A percentile compares a stretch with the other conserved stretches of the same genome.
Conservation (phyloP, 306 rosid species). For the Datisca glomerata region DNA sequence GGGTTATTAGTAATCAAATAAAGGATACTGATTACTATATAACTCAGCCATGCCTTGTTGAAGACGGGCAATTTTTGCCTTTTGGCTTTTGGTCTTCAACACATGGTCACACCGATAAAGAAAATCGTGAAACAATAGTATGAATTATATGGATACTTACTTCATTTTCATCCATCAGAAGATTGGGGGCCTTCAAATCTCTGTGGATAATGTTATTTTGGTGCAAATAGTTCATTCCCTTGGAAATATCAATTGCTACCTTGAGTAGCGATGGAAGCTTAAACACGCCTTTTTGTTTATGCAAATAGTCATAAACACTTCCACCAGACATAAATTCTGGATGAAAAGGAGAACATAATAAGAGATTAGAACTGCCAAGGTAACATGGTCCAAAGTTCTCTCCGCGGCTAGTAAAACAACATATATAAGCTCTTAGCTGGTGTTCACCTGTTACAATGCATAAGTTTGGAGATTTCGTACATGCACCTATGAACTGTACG, state of each 20-base stretch:
- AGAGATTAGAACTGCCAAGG: not conserved
- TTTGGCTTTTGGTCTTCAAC: no score
- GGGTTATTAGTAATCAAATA: no score
- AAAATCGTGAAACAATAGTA: no score
- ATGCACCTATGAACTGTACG: not conserved
- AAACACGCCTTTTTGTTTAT: conserved; percentile 78
- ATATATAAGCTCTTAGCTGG: conserved; percentile 4
- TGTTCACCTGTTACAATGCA: conserved; percentile 2
- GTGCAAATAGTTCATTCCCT: conserved; percentile 98
- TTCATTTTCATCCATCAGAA: conserved; percentile 92
- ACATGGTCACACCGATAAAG: no score
- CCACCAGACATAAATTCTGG: conserved; percentile 97
- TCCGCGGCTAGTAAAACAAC: not conserved
- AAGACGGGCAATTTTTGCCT: no score
- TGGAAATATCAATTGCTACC: conserved; percentile 87
- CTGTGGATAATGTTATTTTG: conserved; percentile 89
- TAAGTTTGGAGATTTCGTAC: conserved; percentile 1
- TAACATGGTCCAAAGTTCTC: no score
- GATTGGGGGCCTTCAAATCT: conserved; percentile 92
- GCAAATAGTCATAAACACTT: conserved; percentile 92
- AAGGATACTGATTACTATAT: no score
- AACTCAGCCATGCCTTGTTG: no score
- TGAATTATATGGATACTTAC: conserved; percentile 32
- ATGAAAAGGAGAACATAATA: conserved; percentile 3
- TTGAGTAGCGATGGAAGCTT: conserved; percentile 79